Conservation (phyloP, 2,329 filamentous ascomycete genomes). For the Intubia oerlemansii region DNA sequence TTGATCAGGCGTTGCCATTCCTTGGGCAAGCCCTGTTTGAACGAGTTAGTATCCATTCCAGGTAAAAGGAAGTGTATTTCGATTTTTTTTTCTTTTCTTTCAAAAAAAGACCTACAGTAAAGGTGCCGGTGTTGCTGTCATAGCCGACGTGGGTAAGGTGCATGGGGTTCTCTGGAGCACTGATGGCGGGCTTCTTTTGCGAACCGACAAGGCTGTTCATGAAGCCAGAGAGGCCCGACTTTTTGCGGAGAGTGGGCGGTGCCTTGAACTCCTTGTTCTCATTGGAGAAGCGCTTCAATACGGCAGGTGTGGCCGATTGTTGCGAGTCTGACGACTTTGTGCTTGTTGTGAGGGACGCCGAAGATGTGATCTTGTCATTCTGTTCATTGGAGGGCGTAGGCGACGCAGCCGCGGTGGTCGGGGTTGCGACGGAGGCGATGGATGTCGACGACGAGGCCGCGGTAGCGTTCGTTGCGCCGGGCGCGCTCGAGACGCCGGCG, state of each 20-base stretch:
- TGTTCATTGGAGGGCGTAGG: constrained; percentile 14
- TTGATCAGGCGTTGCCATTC: constrained; percentile 95
- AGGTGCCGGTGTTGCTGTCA: constrained; percentile 88
- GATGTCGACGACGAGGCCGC: constrained; percentile 1
- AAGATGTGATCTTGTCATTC: constrained; percentile 19
- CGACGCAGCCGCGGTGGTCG: constrained; percentile 5
- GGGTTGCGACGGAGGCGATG: constrained; percentile 3
- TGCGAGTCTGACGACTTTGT: constrained; percentile 20
- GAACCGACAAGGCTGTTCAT: constrained; percentile 69
- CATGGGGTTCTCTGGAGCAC: constrained; percentile 91
- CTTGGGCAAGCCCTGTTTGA: constrained; percentile 62
- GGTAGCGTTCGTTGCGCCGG: constrained; percentile 2
- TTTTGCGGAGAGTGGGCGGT: constrained; percentile 46
- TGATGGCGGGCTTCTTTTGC: constrained; percentile 80
- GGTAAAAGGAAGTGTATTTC: neutral
- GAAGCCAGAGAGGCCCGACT: constrained; percentile 73
- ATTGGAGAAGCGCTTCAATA: constrained; percentile 69
- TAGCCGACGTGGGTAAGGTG: constrained; percentile 97
- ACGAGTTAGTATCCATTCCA: neutral
- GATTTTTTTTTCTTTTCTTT: no score
- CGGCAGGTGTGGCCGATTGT: constrained; percentile 28
- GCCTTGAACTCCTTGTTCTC: constrained; percentile 45
- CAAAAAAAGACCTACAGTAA: constrained; percentile 66
- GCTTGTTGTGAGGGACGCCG: constrained; percentile 9
- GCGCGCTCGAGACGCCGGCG: constrained; percentile 3